Conservation (phyloP, 257 asterid species). For the Solanum virginianum region DNA sequence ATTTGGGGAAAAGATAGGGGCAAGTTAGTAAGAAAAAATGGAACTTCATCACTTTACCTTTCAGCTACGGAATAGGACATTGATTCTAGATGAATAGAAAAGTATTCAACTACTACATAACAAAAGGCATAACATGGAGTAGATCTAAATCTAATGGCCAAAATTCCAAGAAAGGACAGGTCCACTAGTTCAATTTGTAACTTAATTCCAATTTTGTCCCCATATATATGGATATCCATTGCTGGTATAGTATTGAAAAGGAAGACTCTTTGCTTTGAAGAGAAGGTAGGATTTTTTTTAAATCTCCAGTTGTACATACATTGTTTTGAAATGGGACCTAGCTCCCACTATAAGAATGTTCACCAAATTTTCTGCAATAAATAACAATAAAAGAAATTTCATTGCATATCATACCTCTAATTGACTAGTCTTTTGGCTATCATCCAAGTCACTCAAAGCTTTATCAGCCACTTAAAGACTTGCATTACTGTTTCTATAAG, state of each 20-base stretch:
- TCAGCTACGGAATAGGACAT: conserved; percentile 15
- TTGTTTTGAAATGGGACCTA: conserved; percentile 23
- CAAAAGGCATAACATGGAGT: background rate
- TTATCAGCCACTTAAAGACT: conserved; percentile 32
- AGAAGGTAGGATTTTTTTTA: conserved; percentile 47
- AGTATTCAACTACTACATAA: background rate
- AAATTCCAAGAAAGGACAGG: conserved; percentile 9
- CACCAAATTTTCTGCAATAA: conserved; percentile 25
- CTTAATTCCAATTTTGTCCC: conserved; percentile 6
- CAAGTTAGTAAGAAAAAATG: background rate
- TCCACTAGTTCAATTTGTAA: conserved; percentile 20
- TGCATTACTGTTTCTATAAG: conserved; percentile 42
- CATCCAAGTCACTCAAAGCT: conserved; percentile 55
- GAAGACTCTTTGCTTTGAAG: conserved; percentile 71
- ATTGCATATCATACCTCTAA: conserved; percentile 21
- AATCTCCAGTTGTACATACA: conserved; percentile 37
- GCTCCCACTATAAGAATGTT: conserved; percentile 1
- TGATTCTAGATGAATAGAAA: background rate
- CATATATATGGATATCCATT: conserved; percentile 6
- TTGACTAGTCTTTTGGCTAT: conserved; percentile 36
- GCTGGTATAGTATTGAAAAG: conserved; percentile 6
- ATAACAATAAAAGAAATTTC: background rate
- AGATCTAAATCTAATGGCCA: conserved; percentile 10
- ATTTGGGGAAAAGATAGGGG: conserved; percentile 7
- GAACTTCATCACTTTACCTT: conserved; percentile 39